Base-by-base conservation (phyloP, 768 basidiomycete genomes). In the Leccinellum luteum region DNA sequence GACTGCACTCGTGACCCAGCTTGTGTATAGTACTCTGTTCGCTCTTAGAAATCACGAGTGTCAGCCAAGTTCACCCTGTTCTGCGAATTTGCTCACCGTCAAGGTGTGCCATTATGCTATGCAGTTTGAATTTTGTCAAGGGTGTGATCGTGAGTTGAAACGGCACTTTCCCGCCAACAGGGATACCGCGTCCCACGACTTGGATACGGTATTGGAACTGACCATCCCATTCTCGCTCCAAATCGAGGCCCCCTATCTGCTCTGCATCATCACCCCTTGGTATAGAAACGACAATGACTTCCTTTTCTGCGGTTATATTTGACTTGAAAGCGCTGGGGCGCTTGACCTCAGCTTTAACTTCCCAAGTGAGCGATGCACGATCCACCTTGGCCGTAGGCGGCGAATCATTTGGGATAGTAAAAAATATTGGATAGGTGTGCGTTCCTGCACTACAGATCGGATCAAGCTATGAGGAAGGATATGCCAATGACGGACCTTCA, bases 371-470 rank as follows among this genome's bases (percentile, higher is more conserved):
- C 3, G 84, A 81, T 9, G 94, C 96, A 62, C 83, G 89, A 38
- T 87, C 83, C 59, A 86, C 86, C 44, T 79, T 77, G 60, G 95
- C 76, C 0, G 86, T 85, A 2, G 96, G 92, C 3, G 94, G 93
- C 3, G 88, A 79, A 57, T 83, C 80, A 6, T 84, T 78, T 0
- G 96, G 92, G 55, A 99, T 86, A 17, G 86, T 79, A 70, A 98
- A 94, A 14, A 90, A 90, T 66, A 99, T 90, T 3, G 96, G 96
- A 73, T 93, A 98, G 17, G 89, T 92, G 70, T 98, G 98, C 6
- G 85, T 89, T 19, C 94, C 94, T 91, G 63, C 31, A 58, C 21
- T 41, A 9, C 44, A n/a, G 15, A 27, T 96, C 93, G 17, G 89
- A 89, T 63, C 31, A 57, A 17, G 13, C 10, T 8, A 35, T 31